Percentiles rank a stretch among this genome's conserved stretches.
Conservation (phyloP, 2,329 filamentous ascomycete species). For the Penicillium sp. region DNA sequence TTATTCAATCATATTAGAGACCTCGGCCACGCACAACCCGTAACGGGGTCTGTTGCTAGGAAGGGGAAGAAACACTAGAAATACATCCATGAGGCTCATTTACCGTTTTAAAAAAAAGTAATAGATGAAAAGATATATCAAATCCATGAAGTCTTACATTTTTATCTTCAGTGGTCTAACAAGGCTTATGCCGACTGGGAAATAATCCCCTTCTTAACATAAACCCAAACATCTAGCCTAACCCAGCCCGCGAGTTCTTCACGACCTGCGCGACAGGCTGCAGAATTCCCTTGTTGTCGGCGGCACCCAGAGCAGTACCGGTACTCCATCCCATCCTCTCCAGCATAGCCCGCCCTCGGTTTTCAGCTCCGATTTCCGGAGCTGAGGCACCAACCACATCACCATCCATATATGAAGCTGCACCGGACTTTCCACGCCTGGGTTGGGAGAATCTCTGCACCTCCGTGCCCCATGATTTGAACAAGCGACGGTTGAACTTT, state of each 20-base stretch:
- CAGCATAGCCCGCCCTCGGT: slow-evolving; percentile 80
- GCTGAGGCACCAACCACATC: slow-evolving; percentile 84
- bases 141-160: not conserved
- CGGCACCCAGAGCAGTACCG: slow-evolving; percentile 77
- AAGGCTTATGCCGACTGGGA: not conserved
- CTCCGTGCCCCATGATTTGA: slow-evolving; percentile 26
- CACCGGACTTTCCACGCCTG: slow-evolving; percentile 39
- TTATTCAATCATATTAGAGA: slow-evolving; percentile 72
- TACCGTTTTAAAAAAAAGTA: too few species aligned
- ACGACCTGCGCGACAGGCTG: slow-evolving; percentile 83
- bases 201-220: not conserved
- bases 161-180: not conserved
- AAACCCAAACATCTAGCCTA: slow-evolving; percentile 55
- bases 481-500: slow-evolving; percentile 28
- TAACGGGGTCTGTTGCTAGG: not conserved
- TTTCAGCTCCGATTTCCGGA: slow-evolving; percentile 77
- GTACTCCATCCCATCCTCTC: slow-evolving; percentile 97
- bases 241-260: slow-evolving; percentile 78
- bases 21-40: slow-evolving; percentile 58
- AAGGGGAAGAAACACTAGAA: slow-evolving; percentile 2
- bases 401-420: slow-evolving; percentile 69
- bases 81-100: not conserved
- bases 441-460: slow-evolving; percentile 20
- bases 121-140: not conserved
- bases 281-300: slow-evolving; percentile 83